Base-by-base conservation (phyloP, 306 rosid species). In the Dicorynia guianensis region DNA sequence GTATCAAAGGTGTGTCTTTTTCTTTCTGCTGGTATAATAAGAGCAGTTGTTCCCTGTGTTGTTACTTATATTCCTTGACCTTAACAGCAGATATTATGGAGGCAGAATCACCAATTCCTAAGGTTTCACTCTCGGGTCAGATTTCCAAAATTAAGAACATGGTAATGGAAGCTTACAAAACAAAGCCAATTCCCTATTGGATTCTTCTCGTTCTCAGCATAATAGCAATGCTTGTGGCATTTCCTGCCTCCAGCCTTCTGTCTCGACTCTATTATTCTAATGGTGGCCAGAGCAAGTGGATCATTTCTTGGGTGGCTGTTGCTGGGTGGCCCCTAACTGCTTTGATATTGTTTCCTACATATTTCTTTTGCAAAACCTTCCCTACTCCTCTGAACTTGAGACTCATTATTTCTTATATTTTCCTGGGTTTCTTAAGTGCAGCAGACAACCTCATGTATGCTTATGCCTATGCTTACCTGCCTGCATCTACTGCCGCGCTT, bases 371-470 rank as follows among this genome's bases (percentile, higher is more conserved):
- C n/a, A 84, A 79, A 76, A 80, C 89, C 65, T 62, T 15, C 73
- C 96, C 96, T 0, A 91, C 96, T 14, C 85, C 92, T 19, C 85
- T 90, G 25, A 85, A 3, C 79, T 74, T 78, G 18, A 86, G 48
- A 61, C 95, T 94, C 63, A 17, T 13, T 35, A 58, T 90, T 30
- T 84, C 97, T 6, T 94, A 94, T 40, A 3, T 85, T 11, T 34
- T 70, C 79, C 78, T 91, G 38, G 98, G 98, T 33, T 85, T 91
- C 58, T 69, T 94, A 48, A 91, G 95, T 63, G 97, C 96, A 69
- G 97, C 92, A 38, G 98, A 94, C 33, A 94, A 94, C 80, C 93
- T 94, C 68, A 87, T 94, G 97, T 94, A 81, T 80, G 98, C 97
- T 25, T 94, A 94, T 69, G 98, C 98, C 44, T 94, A 94, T 69